Evolutionary conservation across 2,329 filamentous ascomycete genomes (phyloP), one percentile per base, ranked within the genome.

Genomic region (Pestalotiopsis sp.): DNA sequence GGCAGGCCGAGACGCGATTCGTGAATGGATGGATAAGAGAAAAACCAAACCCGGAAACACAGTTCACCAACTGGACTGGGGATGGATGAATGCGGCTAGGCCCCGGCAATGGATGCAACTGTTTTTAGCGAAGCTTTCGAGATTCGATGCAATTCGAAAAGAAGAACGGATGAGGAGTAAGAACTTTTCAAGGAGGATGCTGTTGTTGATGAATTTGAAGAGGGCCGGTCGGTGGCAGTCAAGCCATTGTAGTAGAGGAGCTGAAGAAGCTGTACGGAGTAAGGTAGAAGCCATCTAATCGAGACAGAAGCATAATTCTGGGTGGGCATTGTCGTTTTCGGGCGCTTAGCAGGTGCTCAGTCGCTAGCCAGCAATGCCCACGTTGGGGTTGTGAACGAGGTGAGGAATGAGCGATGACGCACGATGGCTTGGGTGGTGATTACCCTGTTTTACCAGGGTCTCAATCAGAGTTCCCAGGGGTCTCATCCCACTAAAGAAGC

Each of bases 341-440:
- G 31, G 31, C 31, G 31, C 31, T 36, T 36, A 36, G 31, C 31
- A 36, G 31, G 31, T 36, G 31, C 31, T 36, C 31, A 36, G 31
- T 36, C 9, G 7, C 25, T 25, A 25, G 3, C 25, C 25, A 36
- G 31, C 31, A 36, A 36, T 36, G 31, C 31, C 7, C 31, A 36
- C 31, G 31, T 36, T 36, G 6, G 6, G 6, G 31, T 9, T 36
- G 7, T 36, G 31, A 36, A 9, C 31, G 2, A 36, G n/a, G 45
- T n/a, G 17, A 69, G 69, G 71, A 67, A 71, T 69, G 70, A 70
- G 69, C 72, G 59, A 75, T 74, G 73, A 75, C 74, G 75, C 71
- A 73, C 31, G 13, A 60, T 27, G 27, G 52, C 52, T 49, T 66
- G 52, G 45, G 56, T 27, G 17, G 65, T 56, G 36, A 60, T 60